phyloP scores from a whole-genome alignment of 2,329 filamentous ascomycete species.

The Aspergillus ibericus region DNA sequence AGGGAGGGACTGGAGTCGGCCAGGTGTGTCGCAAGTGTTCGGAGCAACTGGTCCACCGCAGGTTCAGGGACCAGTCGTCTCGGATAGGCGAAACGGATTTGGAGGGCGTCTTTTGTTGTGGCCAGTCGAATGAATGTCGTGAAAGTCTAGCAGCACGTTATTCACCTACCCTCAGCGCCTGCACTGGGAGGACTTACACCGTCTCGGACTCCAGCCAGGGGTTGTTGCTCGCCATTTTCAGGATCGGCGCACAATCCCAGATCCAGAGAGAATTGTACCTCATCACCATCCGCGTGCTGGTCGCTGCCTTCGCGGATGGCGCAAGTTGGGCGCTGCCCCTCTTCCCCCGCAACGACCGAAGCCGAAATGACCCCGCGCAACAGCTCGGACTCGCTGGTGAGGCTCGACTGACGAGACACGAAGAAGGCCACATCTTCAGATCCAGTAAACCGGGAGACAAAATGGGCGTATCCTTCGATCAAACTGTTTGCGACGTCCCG shows the following conservation, averaged over 20 bases:
- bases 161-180: not conserved
- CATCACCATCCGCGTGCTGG: conserved; percentile 14
- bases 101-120: not conserved
- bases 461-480: conserved; percentile 27
- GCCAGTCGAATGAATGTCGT: conserved; percentile 12
- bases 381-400: conserved; percentile 1
- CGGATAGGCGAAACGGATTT: conserved; percentile 21
- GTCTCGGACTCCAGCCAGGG: not conserved
- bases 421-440: conserved; percentile 28
- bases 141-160: conserved; percentile 19
- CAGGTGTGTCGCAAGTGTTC: conserved; percentile 16
- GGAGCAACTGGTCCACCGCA: conserved; percentile 23
- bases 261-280: conserved; percentile 24
- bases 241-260: conserved; percentile 14
- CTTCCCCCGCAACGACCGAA: conserved; percentile 5
- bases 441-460: conserved; percentile 26
- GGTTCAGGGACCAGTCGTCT: conserved; percentile 19
- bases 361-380: conserved; percentile 16
- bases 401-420: conserved; percentile 10
- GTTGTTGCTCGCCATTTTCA: conserved; percentile 19
- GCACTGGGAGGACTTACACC: conserved; percentile 14
- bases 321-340: conserved; percentile 1
- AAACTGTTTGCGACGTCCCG: conserved; percentile 15
- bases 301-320: conserved; percentile 14
- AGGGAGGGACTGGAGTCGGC: conserved; percentile 15